These are phyloP conservation scores for Mycena rosella DNA, from an alignment of 768 basidiomycete genomes.

Conservation along the genomic window DNA sequence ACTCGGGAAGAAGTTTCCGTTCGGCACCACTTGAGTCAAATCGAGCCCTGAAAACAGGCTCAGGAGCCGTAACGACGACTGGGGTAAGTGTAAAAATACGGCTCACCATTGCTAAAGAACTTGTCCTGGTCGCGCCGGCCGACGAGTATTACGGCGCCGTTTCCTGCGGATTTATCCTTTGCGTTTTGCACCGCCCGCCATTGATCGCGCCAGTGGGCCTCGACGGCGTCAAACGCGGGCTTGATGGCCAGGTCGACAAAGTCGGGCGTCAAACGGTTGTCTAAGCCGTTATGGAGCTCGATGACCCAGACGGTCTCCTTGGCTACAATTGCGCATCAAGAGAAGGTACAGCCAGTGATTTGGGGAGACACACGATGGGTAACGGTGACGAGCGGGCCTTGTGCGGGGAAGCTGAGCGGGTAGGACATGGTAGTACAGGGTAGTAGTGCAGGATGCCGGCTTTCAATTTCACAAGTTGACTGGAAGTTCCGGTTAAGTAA, in stretches of 20 bases:
- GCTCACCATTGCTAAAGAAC: slow-evolving; percentile 87
- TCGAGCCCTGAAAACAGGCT: neutral
- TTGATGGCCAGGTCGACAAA: slow-evolving; percentile 72
- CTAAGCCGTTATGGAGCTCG: slow-evolving; percentile 83
- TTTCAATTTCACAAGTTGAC: too few relatives aligned
- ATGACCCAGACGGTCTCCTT: slow-evolving; percentile 77
- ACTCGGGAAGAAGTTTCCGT: slow-evolving; percentile 79
- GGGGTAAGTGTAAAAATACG: neutral
- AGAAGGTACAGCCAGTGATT: neutral
- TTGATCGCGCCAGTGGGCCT: slow-evolving; percentile 75
- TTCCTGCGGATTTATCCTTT: slow-evolving; percentile 65
- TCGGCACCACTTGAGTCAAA: slow-evolving; percentile 30
- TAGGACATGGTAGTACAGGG: slow-evolving; percentile 58
- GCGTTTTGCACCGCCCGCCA: slow-evolving; percentile 58
- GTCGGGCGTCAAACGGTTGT: slow-evolving; percentile 73
- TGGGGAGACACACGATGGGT: slow-evolving; percentile 65
- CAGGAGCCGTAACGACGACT: neutral
- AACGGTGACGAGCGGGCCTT: slow-evolving; percentile 71
- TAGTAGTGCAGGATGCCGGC: too few relatives aligned
- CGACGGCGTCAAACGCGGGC: slow-evolving; percentile 80
- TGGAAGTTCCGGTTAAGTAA: too few relatives aligned
- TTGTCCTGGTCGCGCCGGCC: slow-evolving; percentile 84
- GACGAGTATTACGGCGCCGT: slow-evolving; percentile 82
- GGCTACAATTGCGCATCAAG: slow-evolving; percentile 53
- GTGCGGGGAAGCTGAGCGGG: slow-evolving; percentile 62